Evolutionary conservation across 108 stramenopile species (phyloP).

Genomic region (Heterococcus sp.): DNA sequence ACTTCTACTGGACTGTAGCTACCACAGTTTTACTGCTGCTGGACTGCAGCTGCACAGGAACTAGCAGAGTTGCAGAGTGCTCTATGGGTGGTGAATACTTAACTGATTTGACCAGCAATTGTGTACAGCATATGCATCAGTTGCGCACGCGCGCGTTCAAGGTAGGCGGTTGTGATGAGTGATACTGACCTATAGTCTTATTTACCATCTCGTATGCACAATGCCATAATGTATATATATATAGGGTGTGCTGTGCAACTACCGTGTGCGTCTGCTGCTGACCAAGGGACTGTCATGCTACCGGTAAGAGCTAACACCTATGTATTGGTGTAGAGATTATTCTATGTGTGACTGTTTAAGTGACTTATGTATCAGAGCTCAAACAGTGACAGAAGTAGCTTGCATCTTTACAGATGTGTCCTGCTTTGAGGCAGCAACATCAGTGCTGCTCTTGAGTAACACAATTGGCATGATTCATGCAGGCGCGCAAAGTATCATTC

Average conservation of each 20-base stretch:
- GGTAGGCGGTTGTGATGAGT: too few species aligned
- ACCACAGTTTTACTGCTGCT: too few species aligned
- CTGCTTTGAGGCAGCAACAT: not conserved
- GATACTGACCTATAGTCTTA: too few species aligned
- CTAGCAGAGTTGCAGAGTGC: not conserved
- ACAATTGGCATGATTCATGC: not conserved
- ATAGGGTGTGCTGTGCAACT: slow-evolving; percentile 86
- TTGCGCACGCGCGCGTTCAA: too few species aligned
- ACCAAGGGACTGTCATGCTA: slow-evolving; percentile 74
- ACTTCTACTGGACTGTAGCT: too few species aligned
- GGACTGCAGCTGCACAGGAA: too few species aligned
- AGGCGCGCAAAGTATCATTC: not conserved
- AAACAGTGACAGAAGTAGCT: not conserved
- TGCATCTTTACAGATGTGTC: not conserved
- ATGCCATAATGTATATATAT: not conserved
- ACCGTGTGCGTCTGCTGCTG: slow-evolving; percentile 93
- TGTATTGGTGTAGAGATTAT: not conserved
- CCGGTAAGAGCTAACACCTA: slow-evolving; percentile 2
- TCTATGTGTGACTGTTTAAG: slow-evolving; percentile 55
- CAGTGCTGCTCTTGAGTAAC: not conserved
- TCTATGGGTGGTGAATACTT: not conserved
- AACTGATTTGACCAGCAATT: too few species aligned
- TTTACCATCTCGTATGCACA: not conserved
- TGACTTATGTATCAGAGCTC: slow-evolving; percentile 7
- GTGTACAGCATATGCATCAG: too few species aligned